Conservation (phyloP, 805 yeast genomes). For the Danielia reshetovae region DNA sequence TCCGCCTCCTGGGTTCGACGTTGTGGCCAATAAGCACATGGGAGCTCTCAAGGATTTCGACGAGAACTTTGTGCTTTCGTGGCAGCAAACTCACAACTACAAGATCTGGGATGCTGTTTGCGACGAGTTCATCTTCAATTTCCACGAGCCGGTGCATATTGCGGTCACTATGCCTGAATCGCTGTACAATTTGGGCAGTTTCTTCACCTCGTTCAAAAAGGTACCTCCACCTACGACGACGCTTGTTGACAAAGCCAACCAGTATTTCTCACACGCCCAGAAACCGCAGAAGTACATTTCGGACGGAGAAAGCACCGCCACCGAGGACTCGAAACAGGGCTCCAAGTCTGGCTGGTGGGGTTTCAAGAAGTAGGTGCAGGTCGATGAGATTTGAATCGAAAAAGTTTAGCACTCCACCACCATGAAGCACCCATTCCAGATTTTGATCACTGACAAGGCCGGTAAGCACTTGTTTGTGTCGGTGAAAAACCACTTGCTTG, state of each 20-base stretch:
- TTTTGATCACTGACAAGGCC: conserved; percentile 40
- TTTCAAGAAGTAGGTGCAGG: conserved; percentile 9
- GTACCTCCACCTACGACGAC: conserved; percentile 3
- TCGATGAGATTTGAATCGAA: background rate
- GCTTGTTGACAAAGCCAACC: conserved; percentile 11
- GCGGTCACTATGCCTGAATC: conserved; percentile 19
- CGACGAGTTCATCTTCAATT: conserved; percentile 43
- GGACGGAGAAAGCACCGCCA: background rate
- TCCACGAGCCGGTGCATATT: conserved; percentile 38
- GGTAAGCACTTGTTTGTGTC: conserved; percentile 53
- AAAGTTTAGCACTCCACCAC: background rate
- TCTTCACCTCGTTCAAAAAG: conserved; percentile 14
- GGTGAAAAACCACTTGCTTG: conserved; percentile 56
- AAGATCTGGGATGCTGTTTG: conserved; percentile 38
- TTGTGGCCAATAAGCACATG: conserved; percentile 10
- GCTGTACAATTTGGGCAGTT: conserved; percentile 13
- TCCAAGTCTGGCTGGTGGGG: conserved; percentile 16
- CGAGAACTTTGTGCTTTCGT: conserved; percentile 25
- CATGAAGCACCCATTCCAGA: conserved; percentile 73
- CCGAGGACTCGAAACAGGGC: background rate
- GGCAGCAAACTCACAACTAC: conserved; percentile 35
- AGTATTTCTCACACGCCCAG: conserved; percentile 12
- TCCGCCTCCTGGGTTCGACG: conserved; percentile 41
- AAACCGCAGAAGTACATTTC: conserved; percentile 16
- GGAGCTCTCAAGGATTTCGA: conserved; percentile 33